phyloP scores from a whole-genome alignment of 805 yeast species.

The Wickerhamomyces chaumierensis region DNA sequence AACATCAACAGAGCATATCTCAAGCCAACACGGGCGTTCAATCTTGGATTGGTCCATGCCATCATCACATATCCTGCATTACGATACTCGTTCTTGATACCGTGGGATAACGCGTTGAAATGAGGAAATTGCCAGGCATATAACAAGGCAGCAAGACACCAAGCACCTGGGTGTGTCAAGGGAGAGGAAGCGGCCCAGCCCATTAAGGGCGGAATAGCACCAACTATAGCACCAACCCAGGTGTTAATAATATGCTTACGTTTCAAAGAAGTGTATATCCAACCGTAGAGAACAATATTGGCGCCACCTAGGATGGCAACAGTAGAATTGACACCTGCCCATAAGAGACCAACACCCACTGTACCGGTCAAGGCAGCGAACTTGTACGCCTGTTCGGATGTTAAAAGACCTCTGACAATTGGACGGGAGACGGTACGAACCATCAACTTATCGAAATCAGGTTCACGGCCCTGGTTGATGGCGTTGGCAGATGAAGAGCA shows the following conservation, averaged over 20 bases:
- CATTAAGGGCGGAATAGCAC: constrained; percentile 97
- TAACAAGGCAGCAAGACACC: constrained; percentile 82
- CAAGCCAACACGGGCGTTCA: constrained; percentile 89
- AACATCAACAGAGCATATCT: constrained; percentile 89
- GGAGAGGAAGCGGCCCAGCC: constrained; percentile 96
- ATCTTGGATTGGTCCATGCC: constrained; percentile 80
- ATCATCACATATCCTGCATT: constrained; percentile 97
- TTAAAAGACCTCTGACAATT: constrained; percentile 71
- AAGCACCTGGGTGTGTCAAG: constrained; percentile 78
- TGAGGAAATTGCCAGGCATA: constrained; percentile 99
- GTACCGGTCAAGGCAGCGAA: constrained; percentile 74
- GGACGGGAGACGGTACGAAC: constrained; percentile 82
- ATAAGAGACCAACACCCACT: constrained; percentile 57
- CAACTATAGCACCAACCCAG: constrained; percentile 99
- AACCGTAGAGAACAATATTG: constrained; percentile 76
- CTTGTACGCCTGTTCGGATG: constrained; percentile 63
- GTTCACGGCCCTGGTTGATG: constrained; percentile 94
- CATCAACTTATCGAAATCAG: constrained; percentile 80
- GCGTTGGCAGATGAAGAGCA: constrained; percentile 95
- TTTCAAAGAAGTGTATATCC: constrained; percentile 86
- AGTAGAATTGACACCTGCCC: constrained; percentile 72
- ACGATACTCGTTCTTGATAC: constrained; percentile 77
- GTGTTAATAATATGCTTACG: constrained; percentile 79
- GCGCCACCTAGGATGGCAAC: constrained; percentile 74
- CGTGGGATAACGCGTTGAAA: constrained; percentile 84